Conservation (phyloP, 2,329 filamentous ascomycete genomes). For the Colletotrichum sp. region DNA sequence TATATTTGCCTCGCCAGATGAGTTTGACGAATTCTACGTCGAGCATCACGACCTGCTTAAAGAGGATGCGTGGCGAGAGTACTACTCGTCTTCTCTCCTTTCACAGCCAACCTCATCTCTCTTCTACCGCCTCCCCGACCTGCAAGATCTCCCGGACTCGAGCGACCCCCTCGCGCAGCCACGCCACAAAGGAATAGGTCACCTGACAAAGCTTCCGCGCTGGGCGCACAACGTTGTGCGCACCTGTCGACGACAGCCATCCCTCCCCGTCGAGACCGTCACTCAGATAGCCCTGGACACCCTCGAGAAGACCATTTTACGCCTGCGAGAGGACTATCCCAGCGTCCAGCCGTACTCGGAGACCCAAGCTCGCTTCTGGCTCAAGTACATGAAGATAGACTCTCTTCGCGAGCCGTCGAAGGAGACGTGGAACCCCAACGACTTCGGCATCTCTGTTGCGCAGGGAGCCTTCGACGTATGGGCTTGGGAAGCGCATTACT, state of each 20-base stretch:
- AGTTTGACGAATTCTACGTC: conserved; percentile 13
- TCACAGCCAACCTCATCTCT: conserved; percentile 16
- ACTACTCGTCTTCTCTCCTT: conserved; percentile 23
- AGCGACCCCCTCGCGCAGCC: background rate
- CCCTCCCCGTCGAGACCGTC: background rate
- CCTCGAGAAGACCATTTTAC: conserved; percentile 2
- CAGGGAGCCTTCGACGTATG: background rate
- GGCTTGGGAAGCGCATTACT: conserved; percentile 4
- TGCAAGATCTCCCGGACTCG: conserved; percentile 13
- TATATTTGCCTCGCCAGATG: background rate
- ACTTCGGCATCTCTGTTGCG: background rate
- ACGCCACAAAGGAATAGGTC: background rate
- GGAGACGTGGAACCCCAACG: background rate
- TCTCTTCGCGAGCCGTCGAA: background rate
- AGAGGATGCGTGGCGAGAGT: background rate
- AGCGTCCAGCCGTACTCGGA: background rate
- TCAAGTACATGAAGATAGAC: background rate
- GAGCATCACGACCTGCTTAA: background rate
- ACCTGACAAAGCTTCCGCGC: conserved; percentile 5
- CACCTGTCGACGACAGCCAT: background rate
- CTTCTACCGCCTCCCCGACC: conserved; percentile 17
- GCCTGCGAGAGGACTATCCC: background rate
- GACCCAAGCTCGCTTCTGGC: conserved; percentile 8
- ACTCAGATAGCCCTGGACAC: background rate
- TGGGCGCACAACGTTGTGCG: conserved; percentile 5